Evolutionary conservation across 345 rosid genomes (phyloP), one percentile per base, ranked within the genome.

Genomic region (Hibiscus trionum): DNA sequence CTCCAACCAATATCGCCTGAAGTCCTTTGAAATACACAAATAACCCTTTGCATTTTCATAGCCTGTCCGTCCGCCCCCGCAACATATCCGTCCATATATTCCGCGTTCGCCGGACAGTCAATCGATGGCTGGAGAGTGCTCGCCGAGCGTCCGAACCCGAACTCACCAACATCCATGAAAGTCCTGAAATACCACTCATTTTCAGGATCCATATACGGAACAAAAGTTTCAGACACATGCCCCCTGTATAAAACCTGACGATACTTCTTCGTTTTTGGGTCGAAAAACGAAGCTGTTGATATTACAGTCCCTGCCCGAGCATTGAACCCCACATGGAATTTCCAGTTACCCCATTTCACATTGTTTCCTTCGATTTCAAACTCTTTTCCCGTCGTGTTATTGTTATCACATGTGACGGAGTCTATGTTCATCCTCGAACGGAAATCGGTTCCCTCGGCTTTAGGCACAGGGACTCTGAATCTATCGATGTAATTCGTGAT

Each of bases 161-260:
- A 92, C 76, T 92, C 94, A 0, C 97, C 96, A 0, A 84, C 72
- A 73, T 88, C 97, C 84, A 92, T 87, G 73, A 86, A 92, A 0
- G 97, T 92, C 74, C 84, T 84, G 19, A 55, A 92, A 75, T 92
- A 92, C 96, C 97, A 92, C 19, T 88, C 97, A 26, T 50, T 80
- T 0, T 89, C 86, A 1, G 93, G 93, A 77, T 92, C 93, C 93
- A 86, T 88, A 42, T 90, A 90, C 0, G 94, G 97, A 26, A 92
- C 97, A 71, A 88, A 92, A 15, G 93, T 86, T 84, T 92, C 96
- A 1, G 96, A 87, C 27, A 87, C 80, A 73, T 88, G 90, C 16
- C 93, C 94, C 79, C 77, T 87, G 15, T 87, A 88, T 12, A 90
- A 60, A 37, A 93, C 90, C 31, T 68, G 70, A 2, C 90, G 83